phyloP scores from a whole-genome alignment of 2,329 filamentous ascomycete genomes.

The Fusarium kyushuense region DNA sequence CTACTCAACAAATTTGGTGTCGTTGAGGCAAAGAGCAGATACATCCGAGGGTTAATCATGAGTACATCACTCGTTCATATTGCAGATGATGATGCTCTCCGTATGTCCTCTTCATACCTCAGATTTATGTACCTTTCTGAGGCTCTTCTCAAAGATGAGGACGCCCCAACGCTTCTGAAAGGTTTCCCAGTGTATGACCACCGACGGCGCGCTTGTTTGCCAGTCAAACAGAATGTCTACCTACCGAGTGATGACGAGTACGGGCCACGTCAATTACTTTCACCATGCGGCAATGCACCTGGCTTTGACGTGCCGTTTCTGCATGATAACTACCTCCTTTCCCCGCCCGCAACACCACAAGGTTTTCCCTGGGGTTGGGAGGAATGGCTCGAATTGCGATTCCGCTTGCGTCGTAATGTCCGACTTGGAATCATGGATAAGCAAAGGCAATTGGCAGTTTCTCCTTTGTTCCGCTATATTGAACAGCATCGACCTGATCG shows the following conservation, averaged over 20 bases:
- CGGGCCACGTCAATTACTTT: conserved; percentile 20
- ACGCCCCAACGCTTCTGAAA: neutral
- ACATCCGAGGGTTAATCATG: conserved; percentile 25
- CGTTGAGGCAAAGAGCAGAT: conserved; percentile 9
- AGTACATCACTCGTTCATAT: neutral
- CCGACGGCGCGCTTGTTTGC: neutral
- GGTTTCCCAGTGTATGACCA: conserved; percentile 21
- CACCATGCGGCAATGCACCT: neutral
- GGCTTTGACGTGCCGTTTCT: conserved; percentile 16
- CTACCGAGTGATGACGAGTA: conserved; percentile 26
- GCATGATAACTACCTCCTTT: conserved; percentile 13
- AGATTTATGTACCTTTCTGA: conserved; percentile 41
- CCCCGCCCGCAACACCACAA: conserved; percentile 14
- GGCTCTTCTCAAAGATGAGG: neutral
- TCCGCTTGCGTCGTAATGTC: conserved; percentile 18
- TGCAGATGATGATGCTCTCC: neutral
- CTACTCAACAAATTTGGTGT: conserved; percentile 35
- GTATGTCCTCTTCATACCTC: conserved; percentile 17
- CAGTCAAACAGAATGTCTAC: conserved; percentile 18
- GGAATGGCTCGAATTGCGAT: conserved; percentile 27
- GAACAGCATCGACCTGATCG: conserved; percentile 6
- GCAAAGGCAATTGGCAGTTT: neutral
- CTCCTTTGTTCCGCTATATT: conserved; percentile 22
- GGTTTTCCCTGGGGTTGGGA: conserved; percentile 17
- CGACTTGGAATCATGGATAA: neutral